Evolutionary conservation across 2,329 filamentous ascomycete species (phyloP), one percentile per base, ranked within the genome.

Genomic region (Fusarium agapanthi): DNA sequence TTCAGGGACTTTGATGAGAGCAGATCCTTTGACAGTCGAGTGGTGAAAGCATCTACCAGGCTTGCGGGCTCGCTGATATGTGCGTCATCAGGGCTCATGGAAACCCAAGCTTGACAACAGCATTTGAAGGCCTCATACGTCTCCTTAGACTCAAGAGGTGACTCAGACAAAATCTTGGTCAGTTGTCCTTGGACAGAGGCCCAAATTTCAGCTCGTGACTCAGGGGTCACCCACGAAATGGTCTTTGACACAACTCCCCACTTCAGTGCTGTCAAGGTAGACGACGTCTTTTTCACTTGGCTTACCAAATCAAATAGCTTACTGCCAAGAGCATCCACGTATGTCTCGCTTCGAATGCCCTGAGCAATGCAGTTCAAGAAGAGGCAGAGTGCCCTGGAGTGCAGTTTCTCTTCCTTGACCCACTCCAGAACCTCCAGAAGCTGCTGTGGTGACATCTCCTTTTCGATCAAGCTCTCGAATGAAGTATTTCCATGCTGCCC

Each of bases 371-470:
- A 80, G 50, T 84, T 82, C 15, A 85, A 72, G 30, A 88, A 82
- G 10, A 86, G 75, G 28, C 84, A 83, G 10, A 82, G 76, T 0
- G 84, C 80, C 7, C 79, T 51, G 51, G 80, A 60, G 64, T 78
- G 53, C 20, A 73, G 65, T 22, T 78, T 77, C 48, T 84, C 80
- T 14, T 71, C 67, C 18, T 80, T 78, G 1, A 86, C 71, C 84
- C 84, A 86, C n/a, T 81, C 77, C 20, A 88, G 67, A 8, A 87
- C 65, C 11, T 82, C 82, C 5, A 79, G 54, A 12, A 88, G 77
- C 63, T 87, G 86, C n/a, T 81, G 80, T 7, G 81, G 77, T 4
- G 84, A 86, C 53, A 88, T 76, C 7, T 85, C 82, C 18, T 82
- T 79, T 63, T 86, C 84, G 22, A 88, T 73, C 40, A 79, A 65